Evolutionary conservation across 2,329 filamentous ascomycete genomes (phyloP).

Genomic region (Penicillium freii): DNA sequence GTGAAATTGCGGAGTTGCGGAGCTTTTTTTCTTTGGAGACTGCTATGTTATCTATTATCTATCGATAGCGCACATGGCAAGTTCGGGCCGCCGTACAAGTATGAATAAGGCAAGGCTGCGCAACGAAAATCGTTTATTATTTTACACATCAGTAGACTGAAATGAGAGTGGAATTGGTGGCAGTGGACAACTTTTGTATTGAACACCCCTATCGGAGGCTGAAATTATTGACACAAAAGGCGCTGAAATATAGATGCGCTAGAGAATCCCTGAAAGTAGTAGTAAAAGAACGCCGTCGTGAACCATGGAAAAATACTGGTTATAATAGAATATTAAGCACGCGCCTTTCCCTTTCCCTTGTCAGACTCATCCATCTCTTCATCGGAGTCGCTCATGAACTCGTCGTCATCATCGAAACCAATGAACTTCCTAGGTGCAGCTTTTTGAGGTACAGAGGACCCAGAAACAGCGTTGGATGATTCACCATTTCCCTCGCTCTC

Average conservation of each 20-base stretch:
- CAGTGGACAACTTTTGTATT: not conserved
- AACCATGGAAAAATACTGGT: slow-evolving; percentile 8
- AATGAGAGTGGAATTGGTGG: not conserved
- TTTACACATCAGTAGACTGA: not conserved
- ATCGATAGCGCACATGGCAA: slow-evolving; percentile 25
- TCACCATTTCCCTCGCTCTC: slow-evolving; percentile 41
- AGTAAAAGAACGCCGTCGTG: slow-evolving; percentile 21
- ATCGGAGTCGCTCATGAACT: slow-evolving; percentile 47
- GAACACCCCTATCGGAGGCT: not conserved
- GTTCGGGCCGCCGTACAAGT: slow-evolving; percentile 18
- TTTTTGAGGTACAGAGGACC: slow-evolving; percentile 28
- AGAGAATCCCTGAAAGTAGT: slow-evolving; percentile 3
- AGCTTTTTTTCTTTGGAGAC: slow-evolving; percentile 21
- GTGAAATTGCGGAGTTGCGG: slow-evolving; percentile 17
- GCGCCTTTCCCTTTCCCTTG: slow-evolving; percentile 40
- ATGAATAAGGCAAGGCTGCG: not conserved
- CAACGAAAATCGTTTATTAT: not conserved
- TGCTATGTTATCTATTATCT: slow-evolving; percentile 23
- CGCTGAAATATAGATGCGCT: slow-evolving; percentile 10
- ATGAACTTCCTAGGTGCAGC: slow-evolving; percentile 40
- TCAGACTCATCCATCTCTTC: slow-evolving; percentile 27
- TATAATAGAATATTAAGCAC: slow-evolving; percentile 22
- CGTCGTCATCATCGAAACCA: slow-evolving; percentile 51
- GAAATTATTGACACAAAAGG: slow-evolving; percentile 10
- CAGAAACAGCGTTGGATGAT: slow-evolving; percentile 15